A percentile compares a stretch with the other conserved stretches of the same genome.
Conservation (phyloP, 2,329 filamentous ascomycete genomes). For the Xylariaceae sp. region DNA sequence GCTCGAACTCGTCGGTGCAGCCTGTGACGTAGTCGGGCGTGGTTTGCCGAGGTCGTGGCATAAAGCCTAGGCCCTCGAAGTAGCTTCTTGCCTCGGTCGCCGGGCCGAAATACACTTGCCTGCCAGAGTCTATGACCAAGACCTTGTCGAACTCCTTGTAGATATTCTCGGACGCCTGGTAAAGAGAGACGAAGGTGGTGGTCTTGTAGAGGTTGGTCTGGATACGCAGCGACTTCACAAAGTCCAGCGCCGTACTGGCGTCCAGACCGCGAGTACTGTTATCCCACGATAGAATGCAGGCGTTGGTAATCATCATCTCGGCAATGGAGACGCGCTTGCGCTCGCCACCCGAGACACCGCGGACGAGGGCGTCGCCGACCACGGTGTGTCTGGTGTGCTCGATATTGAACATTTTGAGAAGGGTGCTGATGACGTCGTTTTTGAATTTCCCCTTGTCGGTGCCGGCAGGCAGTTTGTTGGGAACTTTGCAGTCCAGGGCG, state of each 20-base stretch:
- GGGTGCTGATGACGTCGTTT: constrained; percentile 63
- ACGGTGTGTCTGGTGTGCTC: constrained; percentile 81
- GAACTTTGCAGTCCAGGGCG: constrained; percentile 78
- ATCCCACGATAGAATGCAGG: constrained; percentile 69
- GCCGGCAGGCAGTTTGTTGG: constrained; percentile 70
- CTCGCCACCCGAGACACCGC: constrained; percentile 75
- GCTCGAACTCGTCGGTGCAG: constrained; percentile 78
- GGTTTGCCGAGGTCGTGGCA: constrained; percentile 69
- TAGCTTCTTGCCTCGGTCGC: constrained; percentile 62
- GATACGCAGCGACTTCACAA: constrained; percentile 64
- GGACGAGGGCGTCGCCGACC: constrained; percentile 75
- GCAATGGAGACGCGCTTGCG: constrained; percentile 76
- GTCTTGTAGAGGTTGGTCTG: constrained; percentile 80
- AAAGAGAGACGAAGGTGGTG: constrained; percentile 79
- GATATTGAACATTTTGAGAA: constrained; percentile 91
- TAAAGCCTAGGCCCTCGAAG: constrained; percentile 72
- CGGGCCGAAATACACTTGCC: constrained; percentile 71
- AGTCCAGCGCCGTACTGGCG: constrained; percentile 62
- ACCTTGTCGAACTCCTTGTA: constrained; percentile 80
- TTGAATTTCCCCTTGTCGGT: constrained; percentile 71
- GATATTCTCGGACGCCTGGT: constrained; percentile 79
- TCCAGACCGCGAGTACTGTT: constrained; percentile 67
- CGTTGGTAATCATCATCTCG: constrained; percentile 73
- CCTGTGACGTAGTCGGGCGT: constrained; percentile 78
- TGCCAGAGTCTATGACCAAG: constrained; percentile 70